Evolutionary conservation across 139 green algal species (phyloP).

Genomic region (Closterium sp.): DNA sequence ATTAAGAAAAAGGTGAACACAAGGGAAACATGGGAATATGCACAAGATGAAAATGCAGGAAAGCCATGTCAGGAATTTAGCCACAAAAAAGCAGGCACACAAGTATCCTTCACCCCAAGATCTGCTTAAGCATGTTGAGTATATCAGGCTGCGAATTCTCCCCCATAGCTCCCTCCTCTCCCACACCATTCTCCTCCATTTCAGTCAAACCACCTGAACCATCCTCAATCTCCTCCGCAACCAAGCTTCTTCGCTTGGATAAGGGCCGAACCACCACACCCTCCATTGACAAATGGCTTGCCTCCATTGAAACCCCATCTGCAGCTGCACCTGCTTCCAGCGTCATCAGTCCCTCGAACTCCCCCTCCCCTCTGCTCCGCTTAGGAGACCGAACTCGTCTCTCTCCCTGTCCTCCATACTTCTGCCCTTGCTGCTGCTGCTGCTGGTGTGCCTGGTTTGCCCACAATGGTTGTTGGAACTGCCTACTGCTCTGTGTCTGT

Average conservation of each 20-base stretch:
- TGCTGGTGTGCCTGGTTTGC: neutral
- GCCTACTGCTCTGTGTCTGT: neutral
- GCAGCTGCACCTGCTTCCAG: neutral
- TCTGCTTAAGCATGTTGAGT: neutral
- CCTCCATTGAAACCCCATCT: neutral
- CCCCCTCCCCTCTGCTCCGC: neutral
- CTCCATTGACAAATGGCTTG: neutral
- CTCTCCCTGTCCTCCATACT: neutral
- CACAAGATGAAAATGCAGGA: too few relatives aligned
- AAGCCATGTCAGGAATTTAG: too few relatives aligned
- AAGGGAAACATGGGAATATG: too few relatives aligned
- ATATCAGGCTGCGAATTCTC: neutral
- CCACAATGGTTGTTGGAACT: neutral
- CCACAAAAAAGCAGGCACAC: too few relatives aligned
- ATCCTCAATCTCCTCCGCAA: neutral
- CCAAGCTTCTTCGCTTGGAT: neutral
- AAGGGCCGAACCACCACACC: neutral
- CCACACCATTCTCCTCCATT: neutral
- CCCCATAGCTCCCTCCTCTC: neutral
- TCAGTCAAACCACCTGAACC: neutral
- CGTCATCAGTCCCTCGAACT: neutral
- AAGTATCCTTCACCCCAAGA: neutral
- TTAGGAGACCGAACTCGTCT: neutral
- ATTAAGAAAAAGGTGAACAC: too few relatives aligned
- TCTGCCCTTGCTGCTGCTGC: neutral